phyloP scores from a whole-genome alignment of 257 asterid species.

The Penstemon eatonii region DNA sequence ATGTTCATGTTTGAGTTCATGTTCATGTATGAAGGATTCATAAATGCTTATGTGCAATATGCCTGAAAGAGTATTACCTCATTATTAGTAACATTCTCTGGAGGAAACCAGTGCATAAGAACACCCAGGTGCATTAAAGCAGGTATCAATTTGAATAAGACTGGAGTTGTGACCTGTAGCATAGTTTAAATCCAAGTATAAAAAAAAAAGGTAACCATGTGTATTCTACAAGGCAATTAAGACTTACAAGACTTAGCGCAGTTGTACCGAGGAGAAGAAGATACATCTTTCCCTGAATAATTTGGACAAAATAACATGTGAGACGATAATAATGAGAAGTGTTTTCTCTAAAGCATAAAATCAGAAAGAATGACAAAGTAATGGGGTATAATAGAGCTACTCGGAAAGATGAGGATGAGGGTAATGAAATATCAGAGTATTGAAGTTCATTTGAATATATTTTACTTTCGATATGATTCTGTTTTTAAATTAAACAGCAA shows the following conservation, averaged over 20 bases:
- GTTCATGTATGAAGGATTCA: not conserved
- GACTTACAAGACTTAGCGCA: conserved; percentile 87
- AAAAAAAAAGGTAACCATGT: not conserved
- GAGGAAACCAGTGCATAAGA: conserved; percentile 87
- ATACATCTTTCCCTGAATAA: conserved; percentile 82
- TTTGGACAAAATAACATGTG: conserved; percentile 6
- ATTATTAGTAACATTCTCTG: conserved; percentile 47
- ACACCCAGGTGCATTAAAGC: conserved; percentile 76
- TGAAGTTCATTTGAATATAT: not conserved
- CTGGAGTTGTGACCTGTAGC: conserved; percentile 84
- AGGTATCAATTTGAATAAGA: conserved; percentile 83
- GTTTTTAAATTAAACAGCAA: not conserved
- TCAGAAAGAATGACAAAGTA: not conserved
- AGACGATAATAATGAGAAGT: not conserved
- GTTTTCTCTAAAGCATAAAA: not conserved
- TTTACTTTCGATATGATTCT: not conserved
- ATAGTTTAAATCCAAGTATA: conserved; percentile 13
- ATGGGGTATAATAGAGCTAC: no score
- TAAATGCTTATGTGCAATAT: conserved; percentile 3
- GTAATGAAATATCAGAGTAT: no score
- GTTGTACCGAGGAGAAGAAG: conserved; percentile 97
- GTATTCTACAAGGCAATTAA: conserved; percentile 10
- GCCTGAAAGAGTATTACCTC: conserved; percentile 48
- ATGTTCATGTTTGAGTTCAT: not conserved
- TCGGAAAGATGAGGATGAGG: no score